Conservation (phyloP, 495 filamentous ascomycete genomes). For the Talaromyces adpressus region DNA sequence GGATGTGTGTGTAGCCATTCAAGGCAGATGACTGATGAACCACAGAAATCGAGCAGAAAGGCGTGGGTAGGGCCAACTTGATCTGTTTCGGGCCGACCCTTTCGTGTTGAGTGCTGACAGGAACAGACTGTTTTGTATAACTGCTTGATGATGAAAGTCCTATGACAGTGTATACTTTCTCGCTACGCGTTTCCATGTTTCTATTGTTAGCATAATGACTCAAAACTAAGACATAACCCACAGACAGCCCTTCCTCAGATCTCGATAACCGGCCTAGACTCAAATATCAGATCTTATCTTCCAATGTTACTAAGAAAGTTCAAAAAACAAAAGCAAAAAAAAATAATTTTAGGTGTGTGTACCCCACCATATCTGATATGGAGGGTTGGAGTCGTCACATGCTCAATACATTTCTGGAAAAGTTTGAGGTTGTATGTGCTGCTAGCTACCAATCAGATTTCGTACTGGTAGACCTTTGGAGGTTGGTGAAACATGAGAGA, state of each 20-base stretch:
- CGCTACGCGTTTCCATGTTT: not conserved
- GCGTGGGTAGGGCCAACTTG: not conserved
- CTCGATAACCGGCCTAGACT: not conserved
- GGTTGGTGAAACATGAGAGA: slow-evolving; percentile 1
- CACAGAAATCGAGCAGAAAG: not conserved
- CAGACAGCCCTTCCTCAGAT: not conserved
- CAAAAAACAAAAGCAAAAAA: not conserved
- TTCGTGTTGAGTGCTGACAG: not conserved
- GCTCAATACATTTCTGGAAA: not conserved
- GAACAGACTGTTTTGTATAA: not conserved
- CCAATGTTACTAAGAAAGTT: not conserved
- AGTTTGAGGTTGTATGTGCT: not conserved
- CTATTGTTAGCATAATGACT: not conserved
- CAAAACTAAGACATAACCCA: not conserved
- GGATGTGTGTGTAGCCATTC: not conserved
- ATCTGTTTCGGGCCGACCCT: not conserved
- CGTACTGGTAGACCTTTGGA: not conserved
- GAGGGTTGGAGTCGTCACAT: not conserved
- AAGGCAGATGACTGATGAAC: not conserved
- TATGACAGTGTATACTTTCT: not conserved
- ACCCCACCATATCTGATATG: not conserved
- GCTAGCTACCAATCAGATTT: not conserved
- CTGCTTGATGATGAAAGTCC: not conserved
- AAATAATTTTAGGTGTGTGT: not conserved
- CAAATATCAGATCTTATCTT: not conserved